Base-by-base conservation (phyloP, 345 rosid species). In the Kandelia obovata region DNA sequence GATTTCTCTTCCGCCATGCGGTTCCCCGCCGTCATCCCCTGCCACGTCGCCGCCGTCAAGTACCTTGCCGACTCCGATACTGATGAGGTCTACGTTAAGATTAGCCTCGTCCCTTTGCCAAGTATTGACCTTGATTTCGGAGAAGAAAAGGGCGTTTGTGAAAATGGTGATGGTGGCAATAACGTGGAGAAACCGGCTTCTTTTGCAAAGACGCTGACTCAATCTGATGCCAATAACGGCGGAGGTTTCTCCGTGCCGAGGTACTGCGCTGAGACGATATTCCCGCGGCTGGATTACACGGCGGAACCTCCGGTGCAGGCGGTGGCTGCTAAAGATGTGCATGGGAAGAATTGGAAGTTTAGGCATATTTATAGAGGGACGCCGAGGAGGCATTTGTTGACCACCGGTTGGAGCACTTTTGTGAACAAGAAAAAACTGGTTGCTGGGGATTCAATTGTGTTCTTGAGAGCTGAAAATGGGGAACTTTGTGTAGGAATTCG, bases 191-290 rank as follows among this genome's bases (percentile, higher is more conserved):
- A 92, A 71, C 83, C 90, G 17, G 82, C 90, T 27, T 95, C 96
- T 4, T 95, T 95, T 70, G 96, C 99, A 1, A 95, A 95, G 86
- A 90, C 97, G 19, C 69, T 95, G 69, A 95, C 99, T 52, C 99
- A 95, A 47, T 95, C 99, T 11, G 99, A 95, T 73, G 99, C 99
- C 62, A 95, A 95, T 61, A 95, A 95, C 27, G 99, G 99, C 26
- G 99, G 99, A 0, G 99, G 99, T 5, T 95, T 95, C 84, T 95
- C 99, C 6, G 99, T 95, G 43, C 99, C 99, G 0, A 83, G 99
- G 21, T 95, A 92, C 63, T 95, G 99, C 25, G 99, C 99, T 0
- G 98, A 95, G 88, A 95, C 78, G 23, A 70, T 75, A 20, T 75
- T 75, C 55, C 74, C 79, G 3, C 61, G 72, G 65, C 58, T 76